These are phyloP conservation scores for Solanum corneliomulleri DNA, from an alignment of 257 asterid species.

Conservation along the genomic window DNA sequence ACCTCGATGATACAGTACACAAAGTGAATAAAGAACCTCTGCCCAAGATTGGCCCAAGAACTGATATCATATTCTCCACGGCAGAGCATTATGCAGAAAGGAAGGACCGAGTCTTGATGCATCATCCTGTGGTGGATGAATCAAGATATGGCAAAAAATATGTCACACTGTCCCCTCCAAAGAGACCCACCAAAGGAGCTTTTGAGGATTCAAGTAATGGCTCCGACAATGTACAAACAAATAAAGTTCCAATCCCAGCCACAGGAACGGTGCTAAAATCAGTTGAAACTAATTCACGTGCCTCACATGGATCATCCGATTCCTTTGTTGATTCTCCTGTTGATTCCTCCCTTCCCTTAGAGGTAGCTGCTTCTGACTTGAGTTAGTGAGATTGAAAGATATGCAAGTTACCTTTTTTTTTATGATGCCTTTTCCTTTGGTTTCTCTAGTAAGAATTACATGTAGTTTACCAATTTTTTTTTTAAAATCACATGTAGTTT, in stretches of 20 bases:
- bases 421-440: neutral
- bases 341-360: constrained; percentile 65
- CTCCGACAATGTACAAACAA: constrained; percentile 37
- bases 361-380: constrained; percentile 30
- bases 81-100: constrained; percentile 25
- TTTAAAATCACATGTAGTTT: neutral
- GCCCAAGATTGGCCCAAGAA: constrained; percentile 14
- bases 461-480: neutral
- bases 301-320: constrained; percentile 28
- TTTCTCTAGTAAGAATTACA: neutral
- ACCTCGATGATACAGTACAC: constrained; percentile 29
- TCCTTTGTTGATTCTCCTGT: constrained; percentile 21
- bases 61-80: constrained; percentile 28
- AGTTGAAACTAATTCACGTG: constrained; percentile 26
- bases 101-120: constrained; percentile 31
- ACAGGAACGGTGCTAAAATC: constrained; percentile 21
- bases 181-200: constrained; percentile 32
- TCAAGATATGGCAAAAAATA: constrained; percentile 30
- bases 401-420: neutral
- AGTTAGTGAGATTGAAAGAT: neutral
- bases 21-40: constrained; percentile 31
- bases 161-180: constrained; percentile 36
- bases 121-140: constrained; percentile 25
- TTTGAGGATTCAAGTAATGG: constrained; percentile 39
- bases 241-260: constrained; percentile 18